A percentile compares a stretch with the other conserved stretches of the same genome.
Conservation (phyloP, 257 asterid genomes). For the Parsonsia alboflavescens region DNA sequence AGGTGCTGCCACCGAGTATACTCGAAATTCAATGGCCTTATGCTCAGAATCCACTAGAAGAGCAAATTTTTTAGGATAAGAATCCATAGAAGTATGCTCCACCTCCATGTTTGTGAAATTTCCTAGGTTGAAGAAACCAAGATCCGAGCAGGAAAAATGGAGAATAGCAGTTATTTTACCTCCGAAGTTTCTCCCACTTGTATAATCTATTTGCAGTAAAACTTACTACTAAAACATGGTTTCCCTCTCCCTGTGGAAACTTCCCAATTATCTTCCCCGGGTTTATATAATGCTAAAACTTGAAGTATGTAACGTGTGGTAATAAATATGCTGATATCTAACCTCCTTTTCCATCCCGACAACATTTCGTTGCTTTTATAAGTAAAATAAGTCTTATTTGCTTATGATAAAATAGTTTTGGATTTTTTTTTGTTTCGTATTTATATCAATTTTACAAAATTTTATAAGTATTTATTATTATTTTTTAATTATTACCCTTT, state of each 20-base stretch:
- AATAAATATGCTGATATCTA: no score
- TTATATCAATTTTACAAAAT: no score
- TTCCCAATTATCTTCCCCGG: not conserved
- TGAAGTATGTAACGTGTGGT: not conserved
- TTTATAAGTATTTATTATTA: no score
- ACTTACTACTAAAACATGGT: not conserved
- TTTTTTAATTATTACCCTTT: no score
- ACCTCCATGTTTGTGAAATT: slow-evolving; percentile 30
- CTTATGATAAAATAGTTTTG: no score
- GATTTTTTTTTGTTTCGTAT: no score
- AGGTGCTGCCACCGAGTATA: slow-evolving; percentile 50
- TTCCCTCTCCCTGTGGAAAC: not conserved
- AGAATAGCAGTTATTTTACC: not conserved
- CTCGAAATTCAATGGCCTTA: slow-evolving; percentile 51
- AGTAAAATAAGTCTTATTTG: no score
- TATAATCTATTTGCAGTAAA: not conserved
- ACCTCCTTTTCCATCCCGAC: no score
- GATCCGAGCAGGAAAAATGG: not conserved
- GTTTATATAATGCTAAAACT: slow-evolving; percentile 16
- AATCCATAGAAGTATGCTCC: slow-evolving; percentile 21
- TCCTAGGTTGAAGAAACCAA: not conserved
- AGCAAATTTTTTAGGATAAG: slow-evolving; percentile 30
- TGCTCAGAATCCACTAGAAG: slow-evolving; percentile 81
- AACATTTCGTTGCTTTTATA: no score
- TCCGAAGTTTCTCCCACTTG: not conserved